Base-by-base conservation (phyloP, 2,329 filamentous ascomycete species). In the Trichoderma hamatum region DNA sequence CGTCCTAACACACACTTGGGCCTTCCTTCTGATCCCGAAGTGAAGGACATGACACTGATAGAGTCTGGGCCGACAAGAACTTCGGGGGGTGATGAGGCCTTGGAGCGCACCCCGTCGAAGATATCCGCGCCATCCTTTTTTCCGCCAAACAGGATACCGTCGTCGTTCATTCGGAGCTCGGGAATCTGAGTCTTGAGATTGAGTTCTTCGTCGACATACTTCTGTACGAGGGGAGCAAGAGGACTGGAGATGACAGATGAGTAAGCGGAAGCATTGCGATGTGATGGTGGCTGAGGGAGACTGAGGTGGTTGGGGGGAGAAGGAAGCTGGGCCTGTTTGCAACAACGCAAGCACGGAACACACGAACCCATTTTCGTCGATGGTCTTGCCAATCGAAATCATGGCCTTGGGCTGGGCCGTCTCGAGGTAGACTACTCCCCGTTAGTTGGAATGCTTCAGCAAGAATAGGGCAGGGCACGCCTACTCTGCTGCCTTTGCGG, bases 1-100 rank as follows among this genome's bases (percentile, higher is more conserved):
- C 95, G 87, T 1, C 95, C 94, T 68, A 89, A 86, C 14, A 98
- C 95, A 73, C 93, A n/a, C n/a, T n/a, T n/a, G n/a, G n/a, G n/a
- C n/a, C n/a, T n/a, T n/a, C n/a, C n/a, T n/a, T n/a, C n/a, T n/a
- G n/a, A n/a, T n/a, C n/a, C n/a, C n/a, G n/a, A n/a, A n/a, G 63
- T 59, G 32, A 32, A 66, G 19, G 63, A 58, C n/a, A 49, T 66
- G 32, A 51, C 63, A 7, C 85, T 88, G 1, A 92, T 94, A 77
- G 60, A 63, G 21, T 63, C 60, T 10, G 60, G 60, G 13, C 95
- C 95, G 14, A 98, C 91, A 5, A 93, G 76, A 3, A 97, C 90
- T 64, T 89, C 89, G 1, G 93, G 90, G 19, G 87, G 82, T 62
- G 87, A 79, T 10, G 83, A 80, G 1, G 82, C 81, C 75, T 86